Base-by-base conservation (phyloP, 257 asterid species). In the Plantago major region DNA sequence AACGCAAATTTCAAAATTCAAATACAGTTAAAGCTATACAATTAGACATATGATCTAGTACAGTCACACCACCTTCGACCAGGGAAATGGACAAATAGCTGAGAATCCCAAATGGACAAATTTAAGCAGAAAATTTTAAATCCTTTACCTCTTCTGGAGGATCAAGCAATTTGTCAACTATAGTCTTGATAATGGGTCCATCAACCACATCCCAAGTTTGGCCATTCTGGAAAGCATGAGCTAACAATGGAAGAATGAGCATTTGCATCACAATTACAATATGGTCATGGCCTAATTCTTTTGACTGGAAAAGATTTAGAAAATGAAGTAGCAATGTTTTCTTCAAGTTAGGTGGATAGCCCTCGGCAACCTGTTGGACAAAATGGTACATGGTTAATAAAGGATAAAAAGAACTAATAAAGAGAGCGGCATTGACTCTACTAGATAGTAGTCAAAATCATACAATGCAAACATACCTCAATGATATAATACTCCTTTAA, bases 191-290 rank as follows among this genome's bases (percentile, higher is more conserved):
- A 60, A 85, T 89, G 55, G 86, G 72, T 56, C 89, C 81, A 82
- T 93, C 99, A 67, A 89, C 84, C 71, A 93, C 99, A 48, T 93
- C 99, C 99, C 99, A 93, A 17, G 97, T 93, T 75, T 93, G 97
- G 72, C 83, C 88, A 74, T 82, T 85, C 76, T 85, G 99, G 63
- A 93, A 93, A 66, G 99, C 87, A 75, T 93, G 96, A 67, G 95
- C 99, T 74, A 93, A 81, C 94, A 89, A 87, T 6, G 99, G 99
- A 76, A 93, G 96, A 74, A 93, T 82, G 64, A 93, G 97, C 96
- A 93, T 93, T 87, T 93, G 99, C 96, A 93, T 93, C 37, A 89
- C 89, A 40, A 89, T 90, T 68, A 93, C 99, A 85, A 93, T 78
- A 69, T 93, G 99, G 76, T 93, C 99, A 71, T 82, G 97, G 78